phyloP scores from a whole-genome alignment of 768 basidiomycete genomes.

The Serpula lacrymans region DNA sequence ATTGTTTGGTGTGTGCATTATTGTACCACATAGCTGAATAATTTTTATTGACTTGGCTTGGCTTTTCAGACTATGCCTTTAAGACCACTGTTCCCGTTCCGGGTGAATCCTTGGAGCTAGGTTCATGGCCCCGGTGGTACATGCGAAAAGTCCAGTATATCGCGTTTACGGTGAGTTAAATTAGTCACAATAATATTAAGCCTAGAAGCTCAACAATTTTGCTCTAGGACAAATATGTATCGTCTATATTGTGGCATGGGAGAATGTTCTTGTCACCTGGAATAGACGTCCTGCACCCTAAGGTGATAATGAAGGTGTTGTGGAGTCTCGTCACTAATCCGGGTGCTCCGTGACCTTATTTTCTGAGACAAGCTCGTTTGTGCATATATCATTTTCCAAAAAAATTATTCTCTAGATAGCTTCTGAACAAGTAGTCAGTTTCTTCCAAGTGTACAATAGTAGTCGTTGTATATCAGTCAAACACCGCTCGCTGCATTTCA shows the following conservation, averaged over 20 bases:
- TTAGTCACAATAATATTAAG: background rate
- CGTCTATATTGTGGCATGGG: constrained; percentile 9
- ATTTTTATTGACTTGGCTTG: no score
- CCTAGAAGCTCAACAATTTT: background rate
- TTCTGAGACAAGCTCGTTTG: no score
- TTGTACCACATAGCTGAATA: background rate
- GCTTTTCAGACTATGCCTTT: constrained; percentile 13
- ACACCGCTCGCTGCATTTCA: no score
- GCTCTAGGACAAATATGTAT: constrained; percentile 16
- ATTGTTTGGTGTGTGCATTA: constrained; percentile 1
- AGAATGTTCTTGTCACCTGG: constrained; percentile 11
- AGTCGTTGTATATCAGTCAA: no score
- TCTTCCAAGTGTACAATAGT: no score
- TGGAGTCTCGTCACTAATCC: no score
- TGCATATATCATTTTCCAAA: no score
- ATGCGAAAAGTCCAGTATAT: constrained; percentile 7
- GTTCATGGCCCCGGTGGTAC: constrained; percentile 4
- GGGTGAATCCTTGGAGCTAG: constrained; percentile 9
- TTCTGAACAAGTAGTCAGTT: no score
- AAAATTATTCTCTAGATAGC: no score
- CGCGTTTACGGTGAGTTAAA: constrained; percentile 4
- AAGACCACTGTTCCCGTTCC: constrained; percentile 9
- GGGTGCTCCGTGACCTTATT: no score
- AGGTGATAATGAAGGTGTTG: constrained; percentile 15
- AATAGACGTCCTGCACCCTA: constrained; percentile 15